A percentile compares a stretch with the other conserved stretches of the same genome.
These are phyloP conservation scores for Noccaea caerulescens DNA, from an alignment of 345 rosid genomes.

Conservation along the genomic window DNA sequence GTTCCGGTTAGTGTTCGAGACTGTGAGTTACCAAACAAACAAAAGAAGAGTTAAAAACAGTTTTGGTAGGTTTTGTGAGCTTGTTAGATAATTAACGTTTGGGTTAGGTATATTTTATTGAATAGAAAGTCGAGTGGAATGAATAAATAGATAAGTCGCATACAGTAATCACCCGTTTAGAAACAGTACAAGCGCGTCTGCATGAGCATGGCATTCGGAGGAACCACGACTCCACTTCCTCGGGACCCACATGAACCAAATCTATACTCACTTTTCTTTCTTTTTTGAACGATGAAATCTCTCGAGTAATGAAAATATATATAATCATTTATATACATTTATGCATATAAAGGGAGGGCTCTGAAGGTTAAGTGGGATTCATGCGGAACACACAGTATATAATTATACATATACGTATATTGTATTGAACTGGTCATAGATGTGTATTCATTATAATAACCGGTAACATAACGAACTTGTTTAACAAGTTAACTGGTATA, in stretches of 20 bases:
- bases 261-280: background rate
- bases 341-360: background rate
- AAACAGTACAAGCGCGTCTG: constrained; percentile 29
- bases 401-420: background rate
- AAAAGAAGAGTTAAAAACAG: background rate
- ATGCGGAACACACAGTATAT: background rate
- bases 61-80: background rate
- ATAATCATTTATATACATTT: background rate
- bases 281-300: background rate
- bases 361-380: background rate
- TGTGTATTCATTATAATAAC: too few species aligned
- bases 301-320: background rate
- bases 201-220: constrained; percentile 36
- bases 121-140: constrained; percentile 4
- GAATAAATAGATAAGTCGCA: constrained; percentile 17
- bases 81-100: background rate
- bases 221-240: constrained; percentile 34
- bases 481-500: too few species aligned
- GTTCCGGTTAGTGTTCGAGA: background rate
- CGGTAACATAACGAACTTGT: too few species aligned
- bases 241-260: constrained; percentile 36
- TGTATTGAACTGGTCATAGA: too few species aligned
- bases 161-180: background rate
- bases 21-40: background rate
- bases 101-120: background rate